A percentile compares a stretch with the other conserved stretches of the same genome.
Evolutionary conservation across 306 rosid genomes (phyloP).

Genomic region (Medicago truncatula): MtrunA17r5.0-ANR NC_053045.1:10654501-10655000

Average conservation of each 20-base stretch:
- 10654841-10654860: slow-evolving; percentile 13
- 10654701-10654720: neutral
- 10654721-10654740: neutral
- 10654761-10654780: neutral
- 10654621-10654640: slow-evolving; percentile 14
- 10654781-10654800: neutral
- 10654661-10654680: neutral
- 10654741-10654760: neutral
- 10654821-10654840: slow-evolving; percentile 19
- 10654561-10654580: slow-evolving; percentile 23
- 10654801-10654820: neutral
- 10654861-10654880: neutral
- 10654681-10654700: neutral
- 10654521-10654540: slow-evolving; percentile 33
- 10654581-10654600: neutral
- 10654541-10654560: slow-evolving; percentile 7
- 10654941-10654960: neutral
- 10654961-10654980: neutral
- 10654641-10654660: slow-evolving; percentile 32
- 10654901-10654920: neutral
- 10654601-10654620: neutral
- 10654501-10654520: slow-evolving; percentile 18
- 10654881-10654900: neutral
- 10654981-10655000: neutral
- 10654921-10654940: neutral